Percentiles rank a stretch among this genome's conserved stretches.
These are phyloP conservation scores for Nakaseomyces bracarensis DNA, from an alignment of 1,139 yeast species.

Conservation along the genomic window DNA sequence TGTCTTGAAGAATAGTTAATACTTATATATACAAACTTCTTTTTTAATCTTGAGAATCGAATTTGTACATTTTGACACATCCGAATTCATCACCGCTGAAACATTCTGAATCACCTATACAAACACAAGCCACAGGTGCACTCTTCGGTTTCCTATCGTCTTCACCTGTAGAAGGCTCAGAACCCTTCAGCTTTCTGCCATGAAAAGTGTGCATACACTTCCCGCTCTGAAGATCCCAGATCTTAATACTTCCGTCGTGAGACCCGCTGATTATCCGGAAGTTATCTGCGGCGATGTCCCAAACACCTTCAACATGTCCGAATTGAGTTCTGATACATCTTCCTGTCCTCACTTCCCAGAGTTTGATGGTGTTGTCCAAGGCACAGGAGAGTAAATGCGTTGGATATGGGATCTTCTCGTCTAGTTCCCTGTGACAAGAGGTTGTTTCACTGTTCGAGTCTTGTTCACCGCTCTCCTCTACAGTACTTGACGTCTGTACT, in stretches of 20 bases:
- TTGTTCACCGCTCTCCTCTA: constrained; percentile 3
- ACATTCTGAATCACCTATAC: constrained; percentile 77
- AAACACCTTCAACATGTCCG: constrained; percentile 96
- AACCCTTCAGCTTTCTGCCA: constrained; percentile 35
- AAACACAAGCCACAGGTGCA: constrained; percentile 79
- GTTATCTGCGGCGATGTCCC: constrained; percentile 94
- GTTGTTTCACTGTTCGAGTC: constrained; percentile 6
- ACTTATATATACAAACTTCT: too few relatives aligned
- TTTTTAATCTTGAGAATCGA: constrained; percentile 41
- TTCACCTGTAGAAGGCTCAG: constrained; percentile 31
- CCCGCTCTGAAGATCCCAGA: constrained; percentile 94
- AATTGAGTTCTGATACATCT: constrained; percentile 86
- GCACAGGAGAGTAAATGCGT: constrained; percentile 83
- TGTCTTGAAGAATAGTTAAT: too few relatives aligned
- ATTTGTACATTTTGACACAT: constrained; percentile 69
- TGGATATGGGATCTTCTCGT: constrained; percentile 41
- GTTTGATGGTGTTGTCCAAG: constrained; percentile 83
- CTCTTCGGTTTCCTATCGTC: constrained; percentile 11
- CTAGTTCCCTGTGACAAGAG: constrained; percentile 11
- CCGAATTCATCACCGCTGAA: constrained; percentile 90
- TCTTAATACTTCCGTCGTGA: constrained; percentile 80
- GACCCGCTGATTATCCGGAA: constrained; percentile 92
- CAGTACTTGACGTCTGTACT: constrained; percentile 8
- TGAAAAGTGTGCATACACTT: constrained; percentile 88
- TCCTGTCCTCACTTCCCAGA: constrained; percentile 87